Evolutionary conservation across 371 early-diverging fungal species (phyloP).

Genomic region (Cokeromyces recurvatus): DNA sequence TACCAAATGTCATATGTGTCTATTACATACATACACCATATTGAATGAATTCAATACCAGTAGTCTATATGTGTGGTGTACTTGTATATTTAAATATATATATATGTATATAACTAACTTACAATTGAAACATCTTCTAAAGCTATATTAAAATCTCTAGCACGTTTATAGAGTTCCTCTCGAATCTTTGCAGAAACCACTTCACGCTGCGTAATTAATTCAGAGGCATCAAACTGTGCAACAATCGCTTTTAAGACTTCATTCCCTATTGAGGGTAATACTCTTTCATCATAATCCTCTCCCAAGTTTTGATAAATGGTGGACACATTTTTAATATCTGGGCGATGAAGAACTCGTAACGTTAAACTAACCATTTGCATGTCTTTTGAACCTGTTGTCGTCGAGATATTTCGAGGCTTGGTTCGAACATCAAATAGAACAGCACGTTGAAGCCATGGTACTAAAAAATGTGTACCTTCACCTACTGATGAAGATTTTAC

Average conservation of each 20-base stretch:
- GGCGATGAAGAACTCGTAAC: slow-evolving; percentile 92
- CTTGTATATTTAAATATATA: no score
- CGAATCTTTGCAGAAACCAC: slow-evolving; percentile 92
- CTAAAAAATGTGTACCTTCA: slow-evolving; percentile 97
- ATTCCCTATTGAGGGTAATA: slow-evolving; percentile 97
- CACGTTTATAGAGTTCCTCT: slow-evolving; percentile 91
- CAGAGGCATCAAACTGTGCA: slow-evolving; percentile 97
- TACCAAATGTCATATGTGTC: slow-evolving; percentile 97
- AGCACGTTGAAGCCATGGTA: slow-evolving; percentile 89
- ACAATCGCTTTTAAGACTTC: slow-evolving; percentile 98
- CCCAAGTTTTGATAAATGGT: slow-evolving; percentile 90
- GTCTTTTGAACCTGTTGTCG: slow-evolving; percentile 85
- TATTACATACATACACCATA: no score
- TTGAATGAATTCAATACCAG: no score
- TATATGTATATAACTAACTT: no score
- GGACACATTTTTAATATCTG: slow-evolving; percentile 73
- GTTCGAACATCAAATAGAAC: slow-evolving; percentile 88
- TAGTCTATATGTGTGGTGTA: no score
- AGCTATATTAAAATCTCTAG: slow-evolving; percentile 90
- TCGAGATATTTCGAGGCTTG: slow-evolving; percentile 93
- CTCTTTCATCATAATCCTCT: slow-evolving; percentile 95
- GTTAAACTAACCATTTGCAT: slow-evolving; percentile 94
- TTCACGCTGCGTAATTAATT: slow-evolving; percentile 98
- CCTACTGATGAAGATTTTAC: slow-evolving; percentile 73
- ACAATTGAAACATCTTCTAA: slow-evolving; percentile 98